Percentiles rank a stretch among this genome's conserved stretches.
These are phyloP conservation scores for Arthroderma sp. DNA, from an alignment of 2,329 filamentous ascomycete species.

Conservation along the genomic window DNA sequence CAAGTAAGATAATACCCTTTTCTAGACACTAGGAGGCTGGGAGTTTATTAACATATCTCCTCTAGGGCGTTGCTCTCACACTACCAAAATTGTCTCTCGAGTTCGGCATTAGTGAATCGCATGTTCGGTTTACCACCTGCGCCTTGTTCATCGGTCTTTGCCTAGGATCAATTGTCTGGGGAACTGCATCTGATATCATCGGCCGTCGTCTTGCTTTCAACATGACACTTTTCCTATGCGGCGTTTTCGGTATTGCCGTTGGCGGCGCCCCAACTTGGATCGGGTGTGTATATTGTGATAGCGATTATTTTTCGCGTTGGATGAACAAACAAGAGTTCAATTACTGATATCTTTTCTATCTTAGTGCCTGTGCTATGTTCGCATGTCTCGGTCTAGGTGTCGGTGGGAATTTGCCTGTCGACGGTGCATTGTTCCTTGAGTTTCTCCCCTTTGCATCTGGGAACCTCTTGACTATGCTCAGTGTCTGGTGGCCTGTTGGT, in stretches of 20 bases:
- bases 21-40: conserved; percentile 12
- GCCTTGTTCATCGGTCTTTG: conserved; percentile 65
- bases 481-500: conserved; percentile 76
- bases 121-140: conserved; percentile 69
- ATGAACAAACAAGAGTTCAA: not conserved
- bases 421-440: conserved; percentile 71
- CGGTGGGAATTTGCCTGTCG: conserved; percentile 65
- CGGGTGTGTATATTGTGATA: conserved; percentile 26
- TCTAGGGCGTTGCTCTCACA: conserved; percentile 60
- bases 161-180: conserved; percentile 69
- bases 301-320: not conserved
- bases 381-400: conserved; percentile 55
- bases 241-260: conserved; percentile 59
- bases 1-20: conserved; percentile 37
- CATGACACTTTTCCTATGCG: conserved; percentile 60
- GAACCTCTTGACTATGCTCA: conserved; percentile 64
- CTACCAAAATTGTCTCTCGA: conserved; percentile 62
- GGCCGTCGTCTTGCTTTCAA: conserved; percentile 76
- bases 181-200: conserved; percentile 62
- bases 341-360: not conserved
- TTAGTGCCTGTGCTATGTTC: conserved; percentile 46
- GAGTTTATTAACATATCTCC: conserved; percentile 3
- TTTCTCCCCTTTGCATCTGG: conserved; percentile 66
- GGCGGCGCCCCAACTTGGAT: conserved; percentile 59
- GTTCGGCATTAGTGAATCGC: conserved; percentile 57